Percentiles rank a stretch among this genome's conserved stretches.
Conservation (phyloP, 257 asterid species). For the Craterostigma plantagineum region DNA sequence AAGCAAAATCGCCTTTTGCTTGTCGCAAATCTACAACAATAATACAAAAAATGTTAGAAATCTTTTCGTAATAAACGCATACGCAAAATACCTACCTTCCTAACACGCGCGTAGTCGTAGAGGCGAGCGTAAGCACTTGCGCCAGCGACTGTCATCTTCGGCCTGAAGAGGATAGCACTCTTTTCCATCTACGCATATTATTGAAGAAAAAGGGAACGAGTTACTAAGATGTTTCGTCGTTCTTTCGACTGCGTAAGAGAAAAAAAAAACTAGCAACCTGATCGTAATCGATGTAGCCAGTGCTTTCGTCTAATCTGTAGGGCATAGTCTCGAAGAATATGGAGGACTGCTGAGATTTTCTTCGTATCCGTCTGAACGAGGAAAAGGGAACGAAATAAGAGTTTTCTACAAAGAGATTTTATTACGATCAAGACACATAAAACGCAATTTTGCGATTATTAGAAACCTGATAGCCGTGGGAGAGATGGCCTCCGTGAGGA, state of each 20-base stretch:
- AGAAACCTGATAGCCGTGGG: constrained; percentile 80
- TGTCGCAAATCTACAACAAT: constrained; percentile 47
- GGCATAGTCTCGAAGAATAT: constrained; percentile 98
- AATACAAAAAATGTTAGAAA: neutral
- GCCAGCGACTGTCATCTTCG: constrained; percentile 84
- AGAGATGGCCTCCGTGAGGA: constrained; percentile 94
- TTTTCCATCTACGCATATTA: constrained; percentile 67
- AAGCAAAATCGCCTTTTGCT: constrained; percentile 36
- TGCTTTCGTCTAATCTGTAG: constrained; percentile 86
- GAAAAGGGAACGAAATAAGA: no score
- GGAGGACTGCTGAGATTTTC: constrained; percentile 97
- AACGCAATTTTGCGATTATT: neutral
- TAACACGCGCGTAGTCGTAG: constrained; percentile 72
- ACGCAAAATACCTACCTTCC: no score
- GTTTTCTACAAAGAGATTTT: no score
- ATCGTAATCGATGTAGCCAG: constrained; percentile 79
- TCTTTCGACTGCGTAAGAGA: neutral
- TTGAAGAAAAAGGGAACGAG: no score
- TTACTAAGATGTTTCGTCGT: no score
- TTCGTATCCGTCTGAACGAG: constrained; percentile 84
- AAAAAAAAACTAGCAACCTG: constrained; percentile 35
- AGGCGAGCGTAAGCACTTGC: constrained; percentile 95
- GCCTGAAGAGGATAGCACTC: constrained; percentile 85
- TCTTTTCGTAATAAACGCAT: no score
- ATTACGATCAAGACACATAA: no score